Percentiles rank a stretch among this genome's conserved stretches.
Conservation (phyloP, 225 moss, liverwort and hornwort species). For the Pseudisothecium myosuroides region DNA sequence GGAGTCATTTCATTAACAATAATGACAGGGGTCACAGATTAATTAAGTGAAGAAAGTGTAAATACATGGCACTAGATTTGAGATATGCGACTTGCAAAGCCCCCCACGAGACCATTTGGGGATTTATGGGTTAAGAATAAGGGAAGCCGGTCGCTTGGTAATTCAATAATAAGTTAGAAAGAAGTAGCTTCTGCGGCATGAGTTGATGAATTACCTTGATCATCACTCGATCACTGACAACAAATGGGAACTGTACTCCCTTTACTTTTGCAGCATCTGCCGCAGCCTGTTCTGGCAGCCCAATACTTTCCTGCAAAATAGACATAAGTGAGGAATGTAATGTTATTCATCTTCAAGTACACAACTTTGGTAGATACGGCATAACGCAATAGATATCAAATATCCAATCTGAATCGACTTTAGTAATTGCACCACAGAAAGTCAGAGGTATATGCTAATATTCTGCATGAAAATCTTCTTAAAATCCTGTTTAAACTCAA, state of each 20-base stretch:
- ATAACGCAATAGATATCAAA: not conserved
- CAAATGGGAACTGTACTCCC: slow-evolving; percentile 97
- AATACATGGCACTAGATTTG: not conserved
- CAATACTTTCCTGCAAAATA: slow-evolving; percentile 23
- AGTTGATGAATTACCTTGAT: slow-evolving; percentile 58
- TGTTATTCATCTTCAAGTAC: not conserved
- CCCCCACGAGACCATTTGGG: not conserved
- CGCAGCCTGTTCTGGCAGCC: slow-evolving; percentile 29
- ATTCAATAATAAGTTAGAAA: not conserved
- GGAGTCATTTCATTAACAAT: not conserved
- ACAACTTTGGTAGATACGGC: not conserved
- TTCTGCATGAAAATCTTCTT: not conserved
- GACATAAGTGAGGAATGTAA: not conserved
- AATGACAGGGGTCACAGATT: not conserved
- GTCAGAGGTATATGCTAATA: not conserved
- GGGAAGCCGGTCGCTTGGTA: not conserved
- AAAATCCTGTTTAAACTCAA: not conserved
- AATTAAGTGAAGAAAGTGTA: not conserved
- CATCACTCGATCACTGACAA: slow-evolving; percentile 88
- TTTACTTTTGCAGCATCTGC: slow-evolving; percentile 65
- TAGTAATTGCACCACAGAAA: not conserved
- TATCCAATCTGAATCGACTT: not conserved
- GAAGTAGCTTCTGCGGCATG: not conserved
- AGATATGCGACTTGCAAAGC: not conserved
- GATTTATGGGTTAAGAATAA: not conserved